phyloP scores from a whole-genome alignment of 345 rosid genomes.

The Populus tremula region DNA sequence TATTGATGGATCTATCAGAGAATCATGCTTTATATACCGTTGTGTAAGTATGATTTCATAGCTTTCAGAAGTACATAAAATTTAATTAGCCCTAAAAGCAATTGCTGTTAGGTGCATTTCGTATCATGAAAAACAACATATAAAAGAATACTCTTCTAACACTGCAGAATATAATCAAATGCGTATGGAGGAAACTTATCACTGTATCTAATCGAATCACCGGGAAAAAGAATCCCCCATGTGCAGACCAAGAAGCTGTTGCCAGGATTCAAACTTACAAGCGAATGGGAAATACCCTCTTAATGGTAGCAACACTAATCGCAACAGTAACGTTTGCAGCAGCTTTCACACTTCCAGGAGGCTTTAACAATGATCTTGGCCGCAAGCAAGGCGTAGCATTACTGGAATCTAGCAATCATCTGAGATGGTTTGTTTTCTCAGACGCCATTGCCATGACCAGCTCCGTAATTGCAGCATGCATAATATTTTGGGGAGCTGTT shows the following conservation, averaged over 20 bases:
- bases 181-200: background rate
- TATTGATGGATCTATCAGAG: background rate
- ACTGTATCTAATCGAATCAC: background rate
- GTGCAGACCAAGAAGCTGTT: background rate
- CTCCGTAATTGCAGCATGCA: constrained; percentile 4
- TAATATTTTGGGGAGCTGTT: background rate
- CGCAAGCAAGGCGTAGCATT: background rate
- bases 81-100: too few species aligned
- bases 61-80: too few species aligned
- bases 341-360: background rate
- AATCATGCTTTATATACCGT: background rate
- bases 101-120: too few species aligned
- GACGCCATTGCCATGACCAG: constrained; percentile 5
- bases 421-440: background rate
- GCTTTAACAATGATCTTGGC: background rate
- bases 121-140: background rate
- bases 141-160: too few species aligned
- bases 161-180: background rate
- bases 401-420: background rate
- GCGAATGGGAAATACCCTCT: background rate
- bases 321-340: constrained; percentile 4
- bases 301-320: background rate
- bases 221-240: background rate
- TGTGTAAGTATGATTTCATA: background rate
- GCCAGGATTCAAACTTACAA: background rate